Percentiles rank a stretch among this genome's conserved stretches.
Evolutionary conservation across 208 protist genomes (phyloP).

Genomic region (Acanthamoeba royreba): DNA sequence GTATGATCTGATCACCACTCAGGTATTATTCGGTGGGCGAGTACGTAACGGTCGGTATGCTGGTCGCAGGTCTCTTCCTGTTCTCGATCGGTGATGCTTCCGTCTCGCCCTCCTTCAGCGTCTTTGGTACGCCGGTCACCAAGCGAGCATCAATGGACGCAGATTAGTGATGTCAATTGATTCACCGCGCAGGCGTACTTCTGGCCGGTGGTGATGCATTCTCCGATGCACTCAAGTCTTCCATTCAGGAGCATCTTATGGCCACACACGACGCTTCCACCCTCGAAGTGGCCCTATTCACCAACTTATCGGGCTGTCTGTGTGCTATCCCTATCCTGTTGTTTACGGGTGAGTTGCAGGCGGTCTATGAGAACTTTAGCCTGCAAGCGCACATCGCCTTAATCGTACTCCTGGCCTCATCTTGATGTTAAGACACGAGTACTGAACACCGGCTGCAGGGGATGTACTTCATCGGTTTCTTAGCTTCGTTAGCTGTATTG

Average conservation of each 20-base stretch:
- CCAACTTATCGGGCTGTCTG: neutral
- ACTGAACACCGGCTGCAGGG: neutral
- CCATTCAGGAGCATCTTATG: neutral
- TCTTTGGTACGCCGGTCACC: neutral
- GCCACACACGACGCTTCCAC: neutral
- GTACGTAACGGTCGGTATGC: neutral
- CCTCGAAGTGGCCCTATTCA: neutral
- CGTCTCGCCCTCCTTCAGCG: neutral
- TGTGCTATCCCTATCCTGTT: neutral
- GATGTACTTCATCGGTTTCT: slow-evolving; percentile 2
- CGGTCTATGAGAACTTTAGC: neutral
- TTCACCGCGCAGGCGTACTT: neutral
- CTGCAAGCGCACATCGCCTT: neutral
- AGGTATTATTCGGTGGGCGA: neutral
- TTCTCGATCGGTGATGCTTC: neutral
- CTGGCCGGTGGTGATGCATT: neutral
- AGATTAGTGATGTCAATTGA: neutral
- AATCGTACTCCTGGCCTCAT: neutral
- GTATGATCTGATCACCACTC: too few relatives aligned
- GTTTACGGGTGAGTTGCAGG: neutral
- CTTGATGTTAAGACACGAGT: neutral
- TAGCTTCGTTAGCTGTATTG: neutral
- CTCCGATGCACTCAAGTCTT: slow-evolving; percentile 3
- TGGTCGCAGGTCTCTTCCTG: neutral
- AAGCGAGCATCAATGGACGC: neutral